Percentiles rank a stretch among this genome's conserved stretches.
phyloP scores from a whole-genome alignment of 2,329 filamentous ascomycete genomes.

The Fusarium tanahbumbuense region DNA sequence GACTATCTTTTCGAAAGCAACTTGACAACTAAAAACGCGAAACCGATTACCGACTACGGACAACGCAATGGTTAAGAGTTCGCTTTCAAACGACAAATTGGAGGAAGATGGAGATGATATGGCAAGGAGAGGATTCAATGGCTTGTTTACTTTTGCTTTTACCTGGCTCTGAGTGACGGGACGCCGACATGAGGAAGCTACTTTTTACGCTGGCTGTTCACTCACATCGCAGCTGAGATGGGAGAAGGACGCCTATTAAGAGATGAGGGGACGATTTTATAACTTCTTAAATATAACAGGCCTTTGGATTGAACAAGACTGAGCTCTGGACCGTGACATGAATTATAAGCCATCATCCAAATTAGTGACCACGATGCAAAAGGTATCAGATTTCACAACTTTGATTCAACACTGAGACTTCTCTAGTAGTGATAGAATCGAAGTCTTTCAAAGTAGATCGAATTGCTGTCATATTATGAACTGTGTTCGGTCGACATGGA shows the following conservation, averaged over 20 bases:
- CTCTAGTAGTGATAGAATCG: neutral
- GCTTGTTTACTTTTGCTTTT: conserved; percentile 27
- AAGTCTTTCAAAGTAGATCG: neutral
- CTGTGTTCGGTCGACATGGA: neutral
- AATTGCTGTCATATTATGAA: neutral
- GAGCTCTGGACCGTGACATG: neutral
- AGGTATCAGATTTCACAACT: neutral
- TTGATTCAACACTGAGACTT: accelerated
- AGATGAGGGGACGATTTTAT: conserved; percentile 10
- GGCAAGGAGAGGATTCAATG: conserved; percentile 26
- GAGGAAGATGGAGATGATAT: conserved; percentile 22
- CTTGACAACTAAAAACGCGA: conserved; percentile 1
- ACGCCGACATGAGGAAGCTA: conserved; percentile 39
- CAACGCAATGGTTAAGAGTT: conserved; percentile 5
- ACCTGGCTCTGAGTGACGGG: conserved; percentile 37
- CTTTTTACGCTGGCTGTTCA: conserved; percentile 21
- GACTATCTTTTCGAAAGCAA: conserved; percentile 8
- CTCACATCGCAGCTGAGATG: conserved; percentile 17
- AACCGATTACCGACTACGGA: neutral
- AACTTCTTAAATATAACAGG: conserved; percentile 43
- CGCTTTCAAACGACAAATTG: conserved; percentile 10
- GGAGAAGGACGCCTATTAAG: conserved; percentile 1
- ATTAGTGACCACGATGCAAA: neutral
- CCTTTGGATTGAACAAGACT: conserved; percentile 15
- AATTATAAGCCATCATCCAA: neutral